Evolutionary conservation across 192 early-diverging fungal genomes (phyloP), one percentile per base, ranked within the genome.

Genomic region (Podila minutissima): DNA sequence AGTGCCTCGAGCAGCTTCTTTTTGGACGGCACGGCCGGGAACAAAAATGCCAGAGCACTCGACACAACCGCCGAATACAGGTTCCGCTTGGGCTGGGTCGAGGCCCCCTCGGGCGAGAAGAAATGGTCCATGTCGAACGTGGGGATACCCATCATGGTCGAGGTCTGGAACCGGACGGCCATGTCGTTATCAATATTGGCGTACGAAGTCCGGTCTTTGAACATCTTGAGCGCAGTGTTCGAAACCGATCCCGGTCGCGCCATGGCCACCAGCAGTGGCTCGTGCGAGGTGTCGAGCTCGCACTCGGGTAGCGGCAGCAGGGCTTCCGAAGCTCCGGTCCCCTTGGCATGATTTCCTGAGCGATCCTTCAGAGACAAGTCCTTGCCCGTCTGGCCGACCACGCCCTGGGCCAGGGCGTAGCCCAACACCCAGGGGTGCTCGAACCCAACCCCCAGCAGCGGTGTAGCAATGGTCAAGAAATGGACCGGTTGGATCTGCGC

Each of bases 171-270:
- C 4, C 74, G 63, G 17, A 88, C 87, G 0, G 76, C 66, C 64
- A 83, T 70, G 77, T 88, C 87, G 57, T 86, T 85, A 20, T 75
- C 83, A 46, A 86, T 74, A 64, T 88, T 88, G 12, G 87, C 81
- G 33, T 88, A 88, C 48, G 83, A 64, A 10, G 85, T 86, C 49
- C 85, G 55, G 33, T 67, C 37, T 20, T 61, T 20, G 64, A 88
- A 88, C 62, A 67, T 72, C 5, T 22, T 49, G 31, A 88, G 64
- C 0, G 76, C 69, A 11, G 32, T 38, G 49, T 86, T 69, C 20
- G 82, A 85, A 26, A 70, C 49, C 6, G 83, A 82, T 0, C 67
- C 72, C 31, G 81, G 75, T 28, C 72, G 75, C 9, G 83, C 66
- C 82, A 88, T 81, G 1, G 76, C 71, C 55, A 86, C 38, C 2